A percentile compares a stretch with the other conserved stretches of the same genome.
Evolutionary conservation across 176 grass and related monocot genomes (phyloP).

Genomic region (Aegilops tauschii): DNA sequence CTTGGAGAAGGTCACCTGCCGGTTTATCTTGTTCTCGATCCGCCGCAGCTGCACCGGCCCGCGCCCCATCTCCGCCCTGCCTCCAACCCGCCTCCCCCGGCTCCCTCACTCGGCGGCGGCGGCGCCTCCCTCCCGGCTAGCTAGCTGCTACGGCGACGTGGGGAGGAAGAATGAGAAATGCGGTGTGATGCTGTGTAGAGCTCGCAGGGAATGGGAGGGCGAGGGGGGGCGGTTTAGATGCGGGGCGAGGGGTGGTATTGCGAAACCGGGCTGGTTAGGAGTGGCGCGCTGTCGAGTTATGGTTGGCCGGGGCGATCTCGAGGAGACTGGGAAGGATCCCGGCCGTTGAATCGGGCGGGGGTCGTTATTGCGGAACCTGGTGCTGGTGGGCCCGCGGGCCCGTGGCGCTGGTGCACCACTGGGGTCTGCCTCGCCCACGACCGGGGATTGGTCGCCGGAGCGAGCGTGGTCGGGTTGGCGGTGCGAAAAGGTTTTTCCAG

Average conservation of each 20-base stretch:
- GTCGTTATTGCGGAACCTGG: neutral
- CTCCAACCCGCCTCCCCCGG: neutral
- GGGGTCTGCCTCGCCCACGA: neutral
- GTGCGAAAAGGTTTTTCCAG: neutral
- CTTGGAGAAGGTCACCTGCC: slow-evolving; percentile 95
- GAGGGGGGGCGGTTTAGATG: slow-evolving; percentile 29
- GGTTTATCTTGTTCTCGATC: slow-evolving; percentile 98
- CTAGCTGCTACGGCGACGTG: neutral
- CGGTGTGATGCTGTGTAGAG: neutral
- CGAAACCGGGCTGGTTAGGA: slow-evolving; percentile 40
- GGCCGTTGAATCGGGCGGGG: neutral
- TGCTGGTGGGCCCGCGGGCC: neutral
- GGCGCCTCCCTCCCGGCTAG: neutral
- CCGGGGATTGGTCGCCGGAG: slow-evolving; percentile 12
- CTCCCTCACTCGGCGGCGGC: neutral
- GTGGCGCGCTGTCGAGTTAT: slow-evolving; percentile 31
- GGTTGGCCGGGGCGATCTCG: neutral
- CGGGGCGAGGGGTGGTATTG: slow-evolving; percentile 10
- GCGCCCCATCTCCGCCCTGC: slow-evolving; percentile 58
- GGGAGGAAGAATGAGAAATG: neutral
- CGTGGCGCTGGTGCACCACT: neutral
- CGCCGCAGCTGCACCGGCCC: slow-evolving; percentile 86
- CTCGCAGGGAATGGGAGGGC: neutral
- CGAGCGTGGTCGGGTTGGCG: neutral
- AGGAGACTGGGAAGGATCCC: slow-evolving; percentile 20